Evolutionary conservation across 768 basidiomycete species (phyloP).

Genomic region (Floccularia luteovirens): DNA sequence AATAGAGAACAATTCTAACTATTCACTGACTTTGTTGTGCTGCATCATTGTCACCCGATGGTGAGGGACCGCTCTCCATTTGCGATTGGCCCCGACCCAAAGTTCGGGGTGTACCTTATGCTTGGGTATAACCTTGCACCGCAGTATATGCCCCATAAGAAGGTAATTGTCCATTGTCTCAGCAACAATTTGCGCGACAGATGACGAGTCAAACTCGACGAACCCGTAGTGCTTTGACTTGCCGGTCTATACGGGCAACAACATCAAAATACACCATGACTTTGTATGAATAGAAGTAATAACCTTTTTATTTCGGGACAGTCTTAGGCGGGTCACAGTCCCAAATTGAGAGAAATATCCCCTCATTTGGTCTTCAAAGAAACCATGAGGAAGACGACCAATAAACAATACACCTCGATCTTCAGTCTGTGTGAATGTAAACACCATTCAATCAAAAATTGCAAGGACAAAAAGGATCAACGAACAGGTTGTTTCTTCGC

Average conservation of each 20-base stretch:
- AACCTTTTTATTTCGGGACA: conserved; percentile 93
- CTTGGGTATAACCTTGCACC: conserved; percentile 84
- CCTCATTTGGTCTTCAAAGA: conserved; percentile 92
- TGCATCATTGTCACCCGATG: conserved; percentile 62
- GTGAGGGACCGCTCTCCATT: conserved; percentile 73
- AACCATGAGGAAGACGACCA: conserved; percentile 91
- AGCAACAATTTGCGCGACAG: conserved; percentile 90
- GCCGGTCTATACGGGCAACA: conserved; percentile 58
- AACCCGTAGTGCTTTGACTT: conserved; percentile 96
- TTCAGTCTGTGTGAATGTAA: conserved; percentile 24
- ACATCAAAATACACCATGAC: neutral
- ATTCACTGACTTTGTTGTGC: conserved; percentile 69
- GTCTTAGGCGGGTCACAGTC: conserved; percentile 74
- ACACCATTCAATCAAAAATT: conserved; percentile 4
- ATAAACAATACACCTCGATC: conserved; percentile 85
- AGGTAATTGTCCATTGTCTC: conserved; percentile 99
- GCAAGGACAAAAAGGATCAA: conserved; percentile 5
- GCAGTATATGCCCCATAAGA: conserved; percentile 87
- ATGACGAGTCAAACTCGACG: conserved; percentile 85
- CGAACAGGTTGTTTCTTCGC: conserved; percentile 64
- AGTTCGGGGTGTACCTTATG: conserved; percentile 89
- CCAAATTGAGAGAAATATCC: conserved; percentile 96
- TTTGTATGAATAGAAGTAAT: conserved; percentile 1
- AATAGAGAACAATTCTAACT: neutral
- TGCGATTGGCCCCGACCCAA: conserved; percentile 96